These are phyloP conservation scores for Neurospora crassa DNA, from an alignment of 2,329 filamentous ascomycete genomes.

Conservation along the genomic window DNA sequence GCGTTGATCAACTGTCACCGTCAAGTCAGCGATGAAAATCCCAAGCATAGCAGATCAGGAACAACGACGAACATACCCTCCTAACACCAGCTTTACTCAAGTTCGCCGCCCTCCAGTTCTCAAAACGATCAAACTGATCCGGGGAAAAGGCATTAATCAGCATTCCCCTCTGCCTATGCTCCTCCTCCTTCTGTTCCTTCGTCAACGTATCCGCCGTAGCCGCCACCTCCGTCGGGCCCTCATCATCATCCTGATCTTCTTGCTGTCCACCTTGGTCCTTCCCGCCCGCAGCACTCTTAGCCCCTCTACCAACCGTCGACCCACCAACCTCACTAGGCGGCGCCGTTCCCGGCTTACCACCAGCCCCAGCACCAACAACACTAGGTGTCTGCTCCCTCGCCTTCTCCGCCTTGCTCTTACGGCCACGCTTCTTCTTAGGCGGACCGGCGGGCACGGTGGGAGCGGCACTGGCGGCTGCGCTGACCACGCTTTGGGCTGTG, in stretches of 20 bases:
- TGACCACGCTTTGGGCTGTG: slow-evolving; percentile 36
- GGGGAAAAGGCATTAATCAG: slow-evolving; percentile 54
- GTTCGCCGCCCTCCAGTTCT: slow-evolving; percentile 60
- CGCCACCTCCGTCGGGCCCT: slow-evolving; percentile 24
- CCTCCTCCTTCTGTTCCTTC: slow-evolving; percentile 59
- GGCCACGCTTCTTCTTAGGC: slow-evolving; percentile 50
- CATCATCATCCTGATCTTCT: slow-evolving; percentile 33
- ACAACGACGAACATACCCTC: slow-evolving; percentile 36
- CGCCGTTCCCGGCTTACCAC: slow-evolving; percentile 39
- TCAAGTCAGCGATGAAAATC: not conserved
- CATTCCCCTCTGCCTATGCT: slow-evolving; percentile 53
- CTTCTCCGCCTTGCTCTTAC: slow-evolving; percentile 49
- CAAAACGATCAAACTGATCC: slow-evolving; percentile 61
- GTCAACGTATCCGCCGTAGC: slow-evolving; percentile 46
- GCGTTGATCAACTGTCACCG: slow-evolving; percentile 59
- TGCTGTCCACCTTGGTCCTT: slow-evolving; percentile 38
- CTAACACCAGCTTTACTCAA: slow-evolving; percentile 60
- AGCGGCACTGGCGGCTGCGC: slow-evolving; percentile 24
- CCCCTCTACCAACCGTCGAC: slow-evolving; percentile 4
- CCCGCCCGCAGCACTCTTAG: slow-evolving; percentile 30
- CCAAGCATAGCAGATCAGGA: not conserved
- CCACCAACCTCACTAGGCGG: slow-evolving; percentile 34
- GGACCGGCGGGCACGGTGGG: slow-evolving; percentile 1
- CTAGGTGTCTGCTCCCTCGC: slow-evolving; percentile 40
- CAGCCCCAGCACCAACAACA: slow-evolving; percentile 28